Conservation (phyloP, 2,329 filamentous ascomycete genomes). For the Xylaria sp. region DNA sequence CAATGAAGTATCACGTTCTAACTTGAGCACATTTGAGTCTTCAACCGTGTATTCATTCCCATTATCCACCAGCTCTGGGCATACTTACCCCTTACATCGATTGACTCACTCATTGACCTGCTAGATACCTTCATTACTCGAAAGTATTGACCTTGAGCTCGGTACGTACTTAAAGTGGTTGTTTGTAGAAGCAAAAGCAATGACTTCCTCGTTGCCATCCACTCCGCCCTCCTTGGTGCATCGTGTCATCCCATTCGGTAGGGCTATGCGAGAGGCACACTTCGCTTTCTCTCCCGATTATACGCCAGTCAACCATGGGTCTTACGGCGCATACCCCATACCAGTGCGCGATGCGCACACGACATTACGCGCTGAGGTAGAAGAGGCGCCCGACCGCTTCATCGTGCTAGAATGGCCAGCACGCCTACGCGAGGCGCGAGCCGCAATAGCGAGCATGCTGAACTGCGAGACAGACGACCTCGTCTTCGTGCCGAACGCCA, state of each 20-base stretch:
- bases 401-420: slow-evolving; percentile 36
- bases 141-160: neutral
- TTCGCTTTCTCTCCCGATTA: slow-evolving; percentile 40
- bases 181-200: neutral
- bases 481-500: slow-evolving; percentile 71
- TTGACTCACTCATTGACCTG: no score
- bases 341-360: slow-evolving; percentile 33
- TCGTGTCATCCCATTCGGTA: slow-evolving; percentile 36
- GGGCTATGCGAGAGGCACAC: slow-evolving; percentile 38
- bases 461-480: slow-evolving; percentile 32
- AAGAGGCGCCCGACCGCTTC: slow-evolving; percentile 40
- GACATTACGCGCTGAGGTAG: slow-evolving; percentile 33
- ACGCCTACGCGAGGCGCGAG: slow-evolving; percentile 32
- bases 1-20: no score
- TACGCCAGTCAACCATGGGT: slow-evolving; percentile 42
- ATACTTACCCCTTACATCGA: no score
- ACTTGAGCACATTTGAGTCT: no score
- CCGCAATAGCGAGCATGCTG: slow-evolving; percentile 27
- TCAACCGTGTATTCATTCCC: no score
- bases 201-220: neutral
- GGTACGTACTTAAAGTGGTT: neutral
- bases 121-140: neutral
- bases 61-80: no score
- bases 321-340: slow-evolving; percentile 37
- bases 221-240: neutral